phyloP scores from a whole-genome alignment of 140 eudicot species.

The Ambrosia hybrid region DNA sequence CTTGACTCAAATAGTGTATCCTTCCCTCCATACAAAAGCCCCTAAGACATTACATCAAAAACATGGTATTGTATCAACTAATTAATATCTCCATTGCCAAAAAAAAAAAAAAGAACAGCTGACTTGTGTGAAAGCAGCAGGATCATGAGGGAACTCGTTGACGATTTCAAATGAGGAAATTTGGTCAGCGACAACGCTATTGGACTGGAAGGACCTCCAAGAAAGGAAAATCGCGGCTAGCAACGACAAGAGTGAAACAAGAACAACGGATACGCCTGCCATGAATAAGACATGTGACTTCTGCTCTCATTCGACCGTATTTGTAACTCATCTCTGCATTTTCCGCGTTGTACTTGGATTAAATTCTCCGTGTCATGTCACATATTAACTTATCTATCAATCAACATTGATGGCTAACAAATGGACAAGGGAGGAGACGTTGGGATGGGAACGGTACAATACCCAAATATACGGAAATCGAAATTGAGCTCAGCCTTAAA shows the following conservation, averaged over 20 bases:
- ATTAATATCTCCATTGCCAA: neutral
- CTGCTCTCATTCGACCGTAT: too few relatives aligned
- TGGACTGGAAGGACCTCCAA: conserved; percentile 16
- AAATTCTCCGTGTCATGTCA: too few relatives aligned
- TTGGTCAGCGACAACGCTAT: conserved; percentile 1
- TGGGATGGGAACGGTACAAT: too few relatives aligned
- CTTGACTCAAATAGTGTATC: conserved; percentile 85
- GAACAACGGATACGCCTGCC: neutral
- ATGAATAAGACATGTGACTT: too few relatives aligned
- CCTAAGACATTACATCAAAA: conserved; percentile 46
- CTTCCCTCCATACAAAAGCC: conserved; percentile 81
- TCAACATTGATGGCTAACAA: too few relatives aligned
- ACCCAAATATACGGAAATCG: too few relatives aligned
- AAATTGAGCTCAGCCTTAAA: too few relatives aligned
- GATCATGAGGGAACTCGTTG: conserved; percentile 87
- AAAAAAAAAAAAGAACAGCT: too few relatives aligned
- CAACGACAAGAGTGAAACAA: conserved; percentile 29
- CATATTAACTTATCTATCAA: too few relatives aligned
- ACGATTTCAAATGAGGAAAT: conserved; percentile 49
- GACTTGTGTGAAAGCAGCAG: conserved; percentile 76
- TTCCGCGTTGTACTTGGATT: too few relatives aligned
- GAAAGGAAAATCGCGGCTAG: conserved; percentile 22
- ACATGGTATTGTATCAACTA: conserved; percentile 1
- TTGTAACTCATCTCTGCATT: too few relatives aligned
- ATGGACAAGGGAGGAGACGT: too few relatives aligned